Evolutionary conservation across 805 yeast genomes (phyloP), one percentile per base, ranked within the genome.

Genomic region (Lachancea waltii): DNA sequence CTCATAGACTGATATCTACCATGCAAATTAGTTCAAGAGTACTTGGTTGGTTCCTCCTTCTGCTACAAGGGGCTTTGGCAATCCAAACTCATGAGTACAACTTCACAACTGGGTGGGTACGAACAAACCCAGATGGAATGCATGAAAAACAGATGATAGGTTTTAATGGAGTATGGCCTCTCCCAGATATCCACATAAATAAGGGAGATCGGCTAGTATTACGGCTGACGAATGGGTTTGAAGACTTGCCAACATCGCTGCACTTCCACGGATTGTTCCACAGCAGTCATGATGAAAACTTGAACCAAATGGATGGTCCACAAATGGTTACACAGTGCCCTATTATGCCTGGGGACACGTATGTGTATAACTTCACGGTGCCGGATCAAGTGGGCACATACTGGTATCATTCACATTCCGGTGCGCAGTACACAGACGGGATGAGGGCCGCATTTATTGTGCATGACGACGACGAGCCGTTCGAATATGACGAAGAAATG

Each of bases 331-430:
- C 87, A 4, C 90, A 83, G 56, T 83, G 90, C 63, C 90, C 90
- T 23, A 79, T 83, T 43, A 71, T 76, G 29, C 79, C 82, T 7
- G 83, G 82, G 20, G 75, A 74, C 48, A 73, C 85, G 2, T 72
- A 69, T 54, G 56, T 78, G 31, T 83, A 83, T 61, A 81, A 82
- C 60, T 82, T 83, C 51, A 77, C 82, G 2, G 80, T 81, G 7
- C 68, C 60, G 6, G 70, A 75, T 45, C 89, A 83, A 56, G 75
- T 65, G 3, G 94, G 94, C 35, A 72, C 85, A n/a, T 83, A 68
- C 61, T 83, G 94, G 94, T 83, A 82, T 58, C 94, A 83, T 56
- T 77, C 86, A 4, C 94, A 83, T 51, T 68, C 79, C 26, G 87
- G 85, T 0, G 65, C 82, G 10, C 92, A 83, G 53, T 83, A 83